A percentile compares a stretch with the other conserved stretches of the same genome.
Conservation (phyloP, 495 filamentous ascomycete species). For the Hamigera avellanea region DNA sequence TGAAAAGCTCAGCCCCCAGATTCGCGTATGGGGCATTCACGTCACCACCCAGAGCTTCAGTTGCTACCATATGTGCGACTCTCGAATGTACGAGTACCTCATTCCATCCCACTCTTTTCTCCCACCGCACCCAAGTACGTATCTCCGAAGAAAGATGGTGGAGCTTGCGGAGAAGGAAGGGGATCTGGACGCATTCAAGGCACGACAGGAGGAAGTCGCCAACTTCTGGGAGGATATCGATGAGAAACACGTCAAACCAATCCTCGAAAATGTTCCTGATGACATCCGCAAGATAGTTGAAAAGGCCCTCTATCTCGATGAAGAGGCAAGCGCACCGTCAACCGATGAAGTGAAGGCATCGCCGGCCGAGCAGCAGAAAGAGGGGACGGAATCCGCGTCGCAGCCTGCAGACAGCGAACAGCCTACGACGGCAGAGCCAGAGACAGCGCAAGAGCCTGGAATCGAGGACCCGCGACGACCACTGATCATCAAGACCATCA, state of each 20-base stretch:
- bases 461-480: slow-evolving; percentile 17
- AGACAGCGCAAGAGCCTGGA: slow-evolving; percentile 10
- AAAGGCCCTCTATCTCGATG: slow-evolving; percentile 25
- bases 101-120: slow-evolving; percentile 85
- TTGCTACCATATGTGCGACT: slow-evolving; percentile 86
- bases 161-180: slow-evolving; percentile 60
- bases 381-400: not conserved
- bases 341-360: slow-evolving; percentile 1
- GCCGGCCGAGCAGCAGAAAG: not conserved
- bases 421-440: slow-evolving; percentile 1
- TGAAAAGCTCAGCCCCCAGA: slow-evolving; percentile 68
- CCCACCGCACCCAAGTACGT: slow-evolving; percentile 81
- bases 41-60: slow-evolving; percentile 77
- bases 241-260: slow-evolving; percentile 60
- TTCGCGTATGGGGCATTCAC: slow-evolving; percentile 86
- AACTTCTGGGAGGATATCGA: slow-evolving; percentile 74
- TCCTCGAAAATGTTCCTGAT: slow-evolving; percentile 47
- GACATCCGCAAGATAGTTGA: slow-evolving; percentile 28
- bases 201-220: slow-evolving; percentile 63
- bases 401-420: not conserved
- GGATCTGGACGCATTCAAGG: slow-evolving; percentile 52
- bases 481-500: slow-evolving; percentile 49
- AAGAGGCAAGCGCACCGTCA: slow-evolving; percentile 7
- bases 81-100: slow-evolving; percentile 90
- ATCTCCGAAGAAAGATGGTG: slow-evolving; percentile 64